Evolutionary conservation across 225 moss, liverwort and hornwort genomes (phyloP), one percentile per base, ranked within the genome.

Genomic region (Pseudoscleropodium purum): DNA sequence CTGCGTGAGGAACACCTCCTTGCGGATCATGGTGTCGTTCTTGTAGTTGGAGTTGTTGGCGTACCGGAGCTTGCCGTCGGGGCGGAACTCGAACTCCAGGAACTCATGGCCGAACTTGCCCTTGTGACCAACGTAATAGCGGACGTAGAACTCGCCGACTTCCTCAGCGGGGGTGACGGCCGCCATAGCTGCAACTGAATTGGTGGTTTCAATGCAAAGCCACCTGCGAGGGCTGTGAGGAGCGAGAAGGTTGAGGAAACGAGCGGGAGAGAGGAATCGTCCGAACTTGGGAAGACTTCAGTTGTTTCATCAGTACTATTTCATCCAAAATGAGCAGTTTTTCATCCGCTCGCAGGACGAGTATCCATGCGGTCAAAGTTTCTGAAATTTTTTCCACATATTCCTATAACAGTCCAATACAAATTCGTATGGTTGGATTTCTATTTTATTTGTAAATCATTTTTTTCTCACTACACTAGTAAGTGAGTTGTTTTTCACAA

Each of bases 21-120:
- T 95, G 72, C 95, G 94, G 90, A 95, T 95, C 95, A 95, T 95
- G 56, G 95, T 94, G 85, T 95, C 95, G 83, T 95, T 95, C 93
- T 95, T 94, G 90, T 95, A 95, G 89, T 95, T 95, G 90, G 95
- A 95, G 90, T 95, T 95, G 89, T 95, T 95, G 69, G 95, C 95
- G 26, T 95, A 95, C 33, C 95, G 95, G 57, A 95, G 95, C 88
- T 95, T 95, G 92, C 95, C 95, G 36, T 95, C 95, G 49, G 95
- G 95, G 19, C 90, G 90, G 56, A 90, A 90, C 90, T 90, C 90
- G 64, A 90, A 90, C 92, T 95, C 95, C 56, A 95, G 90, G 84
- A 95, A 95, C 91, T 95, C 95, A 31, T 95, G 95, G 62, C 95
- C 95, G 76, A 95, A 95, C 90, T 95, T 95, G 13, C 95, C 95